Base-by-base conservation (phyloP, 352 stramenopile species). In the Globisporangium barbulae region DNA sequence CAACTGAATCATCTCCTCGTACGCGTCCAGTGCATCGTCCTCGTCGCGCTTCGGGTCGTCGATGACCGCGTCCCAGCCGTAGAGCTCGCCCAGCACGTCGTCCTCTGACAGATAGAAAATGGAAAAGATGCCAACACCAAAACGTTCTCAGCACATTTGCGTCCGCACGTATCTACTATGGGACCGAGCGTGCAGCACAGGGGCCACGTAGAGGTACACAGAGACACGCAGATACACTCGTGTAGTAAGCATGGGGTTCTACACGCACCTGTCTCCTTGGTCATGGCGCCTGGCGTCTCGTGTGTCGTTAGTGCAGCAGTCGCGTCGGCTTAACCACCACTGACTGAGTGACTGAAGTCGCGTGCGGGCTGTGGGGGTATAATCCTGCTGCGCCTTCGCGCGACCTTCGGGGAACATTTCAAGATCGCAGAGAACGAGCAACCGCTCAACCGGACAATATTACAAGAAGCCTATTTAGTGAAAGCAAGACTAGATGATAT, bases 1-100 rank as follows among this genome's bases (percentile, higher is more conserved):
- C 41, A 81, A 62, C 60, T 80, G 72, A 64, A 94, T 89, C 41
- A 91, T 79, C 33, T 89, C 73, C 53, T 94, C 83, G 61, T 89
- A 91, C 17, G 85, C 83, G 47, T 93, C 84, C 33, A 88, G 73
- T 45, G 75, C 74, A 25, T 83, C 73, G 70, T 93, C 84, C 53
- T 93, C 84, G 59, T 93, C 84, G 61, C 79, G 77, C 41, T 80
- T 61, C 13, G 80, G 70, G 66, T 91, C 76, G 55, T 91, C 80
- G 58, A 93, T 84, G 37, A 68, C 70, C 17, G 70, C 75, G 69
- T 93, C 83, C 78, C 80, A 90, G 13, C 60, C 71, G 64, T 91
- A 90, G n/a, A 93, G 61, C 60, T 87, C 78, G 58, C 71, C 71
- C 54, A 92, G 65, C 62, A 73, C 65, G 45, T 92, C 79, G 45